phyloP scores from a whole-genome alignment of 1,284 basidiomycete genomes.

The Garcileccinum viscosum region DNA sequence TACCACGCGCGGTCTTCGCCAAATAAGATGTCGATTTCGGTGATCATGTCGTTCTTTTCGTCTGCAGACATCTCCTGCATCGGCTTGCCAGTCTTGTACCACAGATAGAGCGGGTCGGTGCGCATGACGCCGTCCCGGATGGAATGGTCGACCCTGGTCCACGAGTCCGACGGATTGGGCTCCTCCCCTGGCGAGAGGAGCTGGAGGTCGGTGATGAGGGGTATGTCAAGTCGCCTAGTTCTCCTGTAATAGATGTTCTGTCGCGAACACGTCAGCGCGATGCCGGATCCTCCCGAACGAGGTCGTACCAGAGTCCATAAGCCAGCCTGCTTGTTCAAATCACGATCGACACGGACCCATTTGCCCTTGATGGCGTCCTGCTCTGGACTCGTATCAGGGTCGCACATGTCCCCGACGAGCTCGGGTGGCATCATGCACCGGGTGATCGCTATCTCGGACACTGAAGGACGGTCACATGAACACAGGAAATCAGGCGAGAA shows the following conservation, averaged over 20 bases:
- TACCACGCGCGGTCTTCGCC: conserved; percentile 84
- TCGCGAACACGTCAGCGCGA: neutral
- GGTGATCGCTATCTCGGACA: conserved; percentile 80
- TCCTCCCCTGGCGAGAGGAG: conserved; percentile 59
- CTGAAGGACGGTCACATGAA: conserved; percentile 41
- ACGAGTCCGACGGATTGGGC: conserved; percentile 52
- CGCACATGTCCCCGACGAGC: conserved; percentile 63
- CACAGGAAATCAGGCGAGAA: neutral
- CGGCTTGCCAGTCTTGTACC: conserved; percentile 77
- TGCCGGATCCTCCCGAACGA: conserved; percentile 22
- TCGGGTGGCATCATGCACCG: conserved; percentile 74
- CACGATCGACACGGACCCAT: conserved; percentile 85
- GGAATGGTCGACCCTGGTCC: conserved; percentile 65
- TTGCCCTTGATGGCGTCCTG: conserved; percentile 82
- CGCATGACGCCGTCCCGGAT: conserved; percentile 61
- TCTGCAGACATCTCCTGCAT: conserved; percentile 60
- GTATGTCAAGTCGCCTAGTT: conserved; percentile 78
- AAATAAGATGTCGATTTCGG: conserved; percentile 87
- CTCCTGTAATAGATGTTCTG: conserved; percentile 85
- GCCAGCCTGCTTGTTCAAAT: conserved; percentile 75
- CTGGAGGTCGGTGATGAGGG: conserved; percentile 67
- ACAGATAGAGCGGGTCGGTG: conserved; percentile 65
- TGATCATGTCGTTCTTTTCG: conserved; percentile 73
- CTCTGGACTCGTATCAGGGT: conserved; percentile 71
- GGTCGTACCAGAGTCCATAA: conserved; percentile 60